A percentile compares a stretch with the other conserved stretches of the same genome.
These are phyloP conservation scores for Corylus avellana DNA, from an alignment of 306 rosid genomes.

Conservation along the genomic window DNA sequence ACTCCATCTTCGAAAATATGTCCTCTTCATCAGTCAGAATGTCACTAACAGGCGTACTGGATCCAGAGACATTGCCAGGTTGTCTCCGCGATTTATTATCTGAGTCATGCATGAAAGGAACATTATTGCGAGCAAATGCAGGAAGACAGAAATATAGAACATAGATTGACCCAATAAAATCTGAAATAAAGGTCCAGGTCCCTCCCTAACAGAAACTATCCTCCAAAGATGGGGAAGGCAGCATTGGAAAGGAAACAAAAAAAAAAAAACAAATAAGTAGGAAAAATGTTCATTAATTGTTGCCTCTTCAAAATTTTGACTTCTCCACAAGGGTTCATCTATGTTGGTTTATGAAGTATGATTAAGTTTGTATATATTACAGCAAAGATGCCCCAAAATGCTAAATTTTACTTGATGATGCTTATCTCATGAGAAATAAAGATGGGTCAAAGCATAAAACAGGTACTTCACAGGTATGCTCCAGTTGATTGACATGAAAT, in stretches of 20 bases:
- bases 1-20: conserved; percentile 67
- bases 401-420: neutral
- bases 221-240: neutral
- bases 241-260: neutral
- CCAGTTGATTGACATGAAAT: conserved; percentile 8
- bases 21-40: conserved; percentile 54
- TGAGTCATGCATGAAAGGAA: conserved; percentile 42
- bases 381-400: neutral
- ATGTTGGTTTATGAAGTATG: neutral
- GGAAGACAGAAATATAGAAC: conserved; percentile 1
- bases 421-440: neutral
- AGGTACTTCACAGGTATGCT: conserved; percentile 16
- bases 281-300: neutral
- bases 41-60: conserved; percentile 53
- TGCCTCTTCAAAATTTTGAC: neutral
- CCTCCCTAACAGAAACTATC: neutral
- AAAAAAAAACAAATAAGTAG: neutral
- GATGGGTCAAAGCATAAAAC: neutral
- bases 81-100: conserved; percentile 56
- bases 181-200: neutral
- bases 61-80: conserved; percentile 56
- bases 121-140: conserved; percentile 25
- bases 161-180: neutral
- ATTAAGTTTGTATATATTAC: neutral
- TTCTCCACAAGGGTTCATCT: neutral